These are phyloP conservation scores for Tolypocladium tundrense DNA, from an alignment of 2,329 filamentous ascomycete genomes.

Conservation along the genomic window DNA sequence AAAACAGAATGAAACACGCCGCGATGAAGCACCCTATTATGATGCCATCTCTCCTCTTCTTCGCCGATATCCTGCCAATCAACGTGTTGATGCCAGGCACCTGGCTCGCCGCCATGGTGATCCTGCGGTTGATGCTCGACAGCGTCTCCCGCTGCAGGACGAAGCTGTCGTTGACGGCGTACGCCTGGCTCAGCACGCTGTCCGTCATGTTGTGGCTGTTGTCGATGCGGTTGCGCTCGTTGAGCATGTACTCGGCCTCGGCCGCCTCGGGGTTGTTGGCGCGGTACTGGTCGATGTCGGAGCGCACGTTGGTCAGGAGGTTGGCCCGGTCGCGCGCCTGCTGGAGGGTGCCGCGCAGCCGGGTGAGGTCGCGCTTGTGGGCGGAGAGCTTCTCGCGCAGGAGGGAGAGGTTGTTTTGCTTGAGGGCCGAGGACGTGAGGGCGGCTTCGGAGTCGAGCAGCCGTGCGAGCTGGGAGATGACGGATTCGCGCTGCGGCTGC, in stretches of 20 bases:
- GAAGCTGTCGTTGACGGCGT: slow-evolving; percentile 92
- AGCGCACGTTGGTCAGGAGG: slow-evolving; percentile 79
- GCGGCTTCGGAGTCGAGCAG: slow-evolving; percentile 88
- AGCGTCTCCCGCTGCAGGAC: slow-evolving; percentile 77
- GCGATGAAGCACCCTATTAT: slow-evolving; percentile 89
- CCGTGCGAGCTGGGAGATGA: slow-evolving; percentile 73
- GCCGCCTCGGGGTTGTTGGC: slow-evolving; percentile 69
- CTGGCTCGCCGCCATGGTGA: slow-evolving; percentile 79
- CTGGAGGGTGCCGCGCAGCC: slow-evolving; percentile 61
- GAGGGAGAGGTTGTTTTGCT: slow-evolving; percentile 88
- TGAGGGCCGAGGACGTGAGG: slow-evolving; percentile 82
- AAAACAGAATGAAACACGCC: slow-evolving; percentile 78
- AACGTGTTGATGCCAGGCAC: slow-evolving; percentile 88
- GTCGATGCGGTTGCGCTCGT: slow-evolving; percentile 77
- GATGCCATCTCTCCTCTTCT: slow-evolving; percentile 89
- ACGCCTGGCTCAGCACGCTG: slow-evolving; percentile 85
- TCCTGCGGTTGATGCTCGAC: slow-evolving; percentile 79
- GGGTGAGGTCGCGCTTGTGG: slow-evolving; percentile 72
- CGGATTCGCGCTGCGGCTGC: slow-evolving; percentile 59
- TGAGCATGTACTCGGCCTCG: slow-evolving; percentile 95
- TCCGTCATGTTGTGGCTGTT: slow-evolving; percentile 85
- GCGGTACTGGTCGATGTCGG: slow-evolving; percentile 85
- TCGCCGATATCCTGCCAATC: slow-evolving; percentile 85
- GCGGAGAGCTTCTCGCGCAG: slow-evolving; percentile 84
- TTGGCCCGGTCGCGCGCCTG: slow-evolving; percentile 81